Conservation (phyloP, 805 yeast species). For the Kazachstania kunashirensis region DNA sequence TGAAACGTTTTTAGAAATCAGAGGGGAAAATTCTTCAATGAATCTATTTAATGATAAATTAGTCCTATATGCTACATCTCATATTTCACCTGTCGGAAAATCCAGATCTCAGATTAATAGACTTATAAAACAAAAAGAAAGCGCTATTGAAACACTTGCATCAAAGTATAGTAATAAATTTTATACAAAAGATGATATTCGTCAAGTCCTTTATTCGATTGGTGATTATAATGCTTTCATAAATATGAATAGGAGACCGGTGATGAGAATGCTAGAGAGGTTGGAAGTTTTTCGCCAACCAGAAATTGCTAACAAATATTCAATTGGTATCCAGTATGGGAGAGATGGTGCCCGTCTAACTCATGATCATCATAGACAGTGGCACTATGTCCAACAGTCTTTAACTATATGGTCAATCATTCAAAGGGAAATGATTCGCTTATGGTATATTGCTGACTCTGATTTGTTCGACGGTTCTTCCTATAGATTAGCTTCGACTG, state of each 20-base stretch:
- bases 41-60: conserved; percentile 47
- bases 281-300: conserved; percentile 39
- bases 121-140: conserved; percentile 56
- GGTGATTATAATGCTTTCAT: conserved; percentile 73
- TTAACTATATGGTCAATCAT: conserved; percentile 66
- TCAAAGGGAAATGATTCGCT: conserved; percentile 65
- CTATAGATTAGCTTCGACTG: conserved; percentile 59
- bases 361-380: conserved; percentile 66
- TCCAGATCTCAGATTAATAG: conserved; percentile 44
- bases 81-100: conserved; percentile 51
- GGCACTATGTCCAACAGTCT: conserved; percentile 65
- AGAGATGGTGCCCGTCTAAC: conserved; percentile 60
- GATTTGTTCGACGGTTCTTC: conserved; percentile 49
- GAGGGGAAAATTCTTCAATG: conserved; percentile 31
- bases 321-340: conserved; percentile 58
- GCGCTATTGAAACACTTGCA: conserved; percentile 55
- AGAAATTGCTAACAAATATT: conserved; percentile 33
- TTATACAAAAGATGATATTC: conserved; percentile 49
- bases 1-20: conserved; percentile 35
- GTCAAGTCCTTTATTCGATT: conserved; percentile 64
- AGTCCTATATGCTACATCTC: conserved; percentile 55
- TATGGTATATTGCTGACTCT: conserved; percentile 70
- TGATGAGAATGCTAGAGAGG: conserved; percentile 48
- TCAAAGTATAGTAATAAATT: conserved; percentile 36
- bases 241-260: conserved; percentile 59